Evolutionary conservation across 2,329 filamentous ascomycete species (phyloP).

Genomic region (Alternaria viburni): DNA sequence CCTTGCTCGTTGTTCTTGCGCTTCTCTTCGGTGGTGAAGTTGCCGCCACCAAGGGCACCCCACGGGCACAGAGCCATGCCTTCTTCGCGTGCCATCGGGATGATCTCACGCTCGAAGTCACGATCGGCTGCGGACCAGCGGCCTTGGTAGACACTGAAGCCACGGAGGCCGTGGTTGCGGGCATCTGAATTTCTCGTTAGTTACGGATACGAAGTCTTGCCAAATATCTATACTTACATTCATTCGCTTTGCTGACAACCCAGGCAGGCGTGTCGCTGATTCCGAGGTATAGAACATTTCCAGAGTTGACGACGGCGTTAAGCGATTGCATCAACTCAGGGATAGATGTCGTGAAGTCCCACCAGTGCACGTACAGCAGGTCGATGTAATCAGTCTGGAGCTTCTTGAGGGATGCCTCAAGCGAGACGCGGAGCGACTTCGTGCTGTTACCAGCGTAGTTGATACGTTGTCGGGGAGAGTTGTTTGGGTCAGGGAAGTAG

Average conservation of each 20-base stretch:
- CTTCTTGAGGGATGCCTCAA: slow-evolving; percentile 51
- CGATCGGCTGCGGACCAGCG: slow-evolving; percentile 66
- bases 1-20: slow-evolving; percentile 40
- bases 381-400: slow-evolving; percentile 52
- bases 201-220: neutral
- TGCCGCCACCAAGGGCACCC: slow-evolving; percentile 59
- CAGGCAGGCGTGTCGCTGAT: slow-evolving; percentile 49
- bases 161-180: slow-evolving; percentile 70
- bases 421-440: slow-evolving; percentile 47
- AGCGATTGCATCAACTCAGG: slow-evolving; percentile 48
- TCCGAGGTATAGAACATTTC: slow-evolving; percentile 51
- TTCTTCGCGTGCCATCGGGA: slow-evolving; percentile 68
- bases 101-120: slow-evolving; percentile 73
- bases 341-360: slow-evolving; percentile 49
- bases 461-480: slow-evolving; percentile 33
- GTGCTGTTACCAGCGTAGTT: slow-evolving; percentile 54
- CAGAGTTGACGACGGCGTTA: slow-evolving; percentile 41
- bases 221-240: slow-evolving; percentile 39
- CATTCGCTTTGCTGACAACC: slow-evolving; percentile 56
- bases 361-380: slow-evolving; percentile 51
- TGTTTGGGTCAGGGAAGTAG: slow-evolving; percentile 29
- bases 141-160: slow-evolving; percentile 74
- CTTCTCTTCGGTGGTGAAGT: slow-evolving; percentile 47
- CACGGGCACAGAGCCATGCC: slow-evolving; percentile 67
- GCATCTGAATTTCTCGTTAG: slow-evolving; percentile 58